These are phyloP conservation scores for Leccinum fallax DNA, from an alignment of 1,284 basidiomycete species.

Conservation along the genomic window DNA sequence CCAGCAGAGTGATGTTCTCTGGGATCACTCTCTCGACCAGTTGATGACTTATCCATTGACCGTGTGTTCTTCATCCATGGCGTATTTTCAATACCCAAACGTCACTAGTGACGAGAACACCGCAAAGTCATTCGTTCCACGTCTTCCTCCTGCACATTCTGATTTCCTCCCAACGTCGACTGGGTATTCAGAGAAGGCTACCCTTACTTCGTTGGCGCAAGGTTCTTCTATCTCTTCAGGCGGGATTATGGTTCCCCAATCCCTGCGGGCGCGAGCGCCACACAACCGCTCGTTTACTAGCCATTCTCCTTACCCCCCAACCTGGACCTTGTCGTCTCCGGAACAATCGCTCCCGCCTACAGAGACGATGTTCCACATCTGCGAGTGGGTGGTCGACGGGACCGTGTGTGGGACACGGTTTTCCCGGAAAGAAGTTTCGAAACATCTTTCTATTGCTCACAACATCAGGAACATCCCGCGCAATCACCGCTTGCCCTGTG, in stretches of 20 bases:
- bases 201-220: no score
- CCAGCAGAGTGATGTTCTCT: neutral
- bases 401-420: conserved; percentile 8
- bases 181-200: neutral
- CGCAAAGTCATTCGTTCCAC: neutral
- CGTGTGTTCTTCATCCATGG: no score
- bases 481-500: neutral
- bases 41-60: neutral
- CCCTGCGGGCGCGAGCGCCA: no score
- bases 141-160: neutral
- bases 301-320: no score
- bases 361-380: neutral
- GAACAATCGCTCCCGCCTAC: neutral
- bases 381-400: conserved; percentile 13
- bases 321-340: conserved; percentile 7
- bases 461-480: neutral
- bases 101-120: neutral
- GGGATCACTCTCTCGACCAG: neutral
- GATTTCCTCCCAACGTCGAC: neutral
- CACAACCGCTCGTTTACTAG: no score
- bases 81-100: neutral
- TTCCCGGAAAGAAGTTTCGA: neutral
- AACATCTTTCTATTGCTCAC: conserved; percentile 18
- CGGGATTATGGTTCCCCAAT: no score
- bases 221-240: no score